A percentile compares a stretch with the other conserved stretches of the same genome.
Evolutionary conservation across 805 yeast species (phyloP).

Genomic region (Cyberlindnera euphorbiiphila): DNA sequence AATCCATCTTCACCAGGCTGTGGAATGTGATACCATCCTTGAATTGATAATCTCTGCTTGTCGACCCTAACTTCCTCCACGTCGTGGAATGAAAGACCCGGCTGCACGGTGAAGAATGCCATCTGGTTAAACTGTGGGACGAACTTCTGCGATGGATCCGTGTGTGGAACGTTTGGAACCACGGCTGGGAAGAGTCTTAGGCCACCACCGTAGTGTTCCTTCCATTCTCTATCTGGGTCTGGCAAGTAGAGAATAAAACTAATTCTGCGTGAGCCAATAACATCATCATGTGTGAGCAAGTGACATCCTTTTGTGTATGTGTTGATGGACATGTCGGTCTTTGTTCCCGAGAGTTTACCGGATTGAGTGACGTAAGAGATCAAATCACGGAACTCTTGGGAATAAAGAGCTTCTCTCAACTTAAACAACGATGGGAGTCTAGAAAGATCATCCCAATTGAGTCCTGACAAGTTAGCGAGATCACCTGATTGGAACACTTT

Average conservation of each 20-base stretch:
- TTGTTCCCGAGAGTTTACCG: conserved; percentile 85
- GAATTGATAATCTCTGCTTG: conserved; percentile 85
- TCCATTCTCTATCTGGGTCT: conserved; percentile 87
- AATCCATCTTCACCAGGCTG: conserved; percentile 88
- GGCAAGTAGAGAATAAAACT: conserved; percentile 91
- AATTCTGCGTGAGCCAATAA: conserved; percentile 90
- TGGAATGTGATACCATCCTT: conserved; percentile 99
- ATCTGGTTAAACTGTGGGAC: conserved; percentile 95
- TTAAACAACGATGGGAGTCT: conserved; percentile 73
- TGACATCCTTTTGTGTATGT: conserved; percentile 93
- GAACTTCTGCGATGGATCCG: conserved; percentile 65
- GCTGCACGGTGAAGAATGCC: conserved; percentile 93
- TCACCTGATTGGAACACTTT: conserved; percentile 89
- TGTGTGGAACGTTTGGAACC: conserved; percentile 82
- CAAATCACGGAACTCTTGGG: conserved; percentile 77
- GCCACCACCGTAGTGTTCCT: conserved; percentile 91
- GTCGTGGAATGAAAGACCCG: conserved; percentile 95
- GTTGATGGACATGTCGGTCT: conserved; percentile 90
- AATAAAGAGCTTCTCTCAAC: conserved; percentile 82
- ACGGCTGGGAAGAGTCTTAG: conserved; percentile 81
- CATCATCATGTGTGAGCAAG: conserved; percentile 93
- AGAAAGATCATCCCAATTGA: conserved; percentile 69
- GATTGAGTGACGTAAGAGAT: conserved; percentile 76
- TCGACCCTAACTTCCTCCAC: conserved; percentile 95
- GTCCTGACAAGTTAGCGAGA: conserved; percentile 85